Evolutionary conservation across 192 early-diverging fungal genomes (phyloP), one percentile per base, ranked within the genome.

Genomic region (Dispira parvispora): DNA sequence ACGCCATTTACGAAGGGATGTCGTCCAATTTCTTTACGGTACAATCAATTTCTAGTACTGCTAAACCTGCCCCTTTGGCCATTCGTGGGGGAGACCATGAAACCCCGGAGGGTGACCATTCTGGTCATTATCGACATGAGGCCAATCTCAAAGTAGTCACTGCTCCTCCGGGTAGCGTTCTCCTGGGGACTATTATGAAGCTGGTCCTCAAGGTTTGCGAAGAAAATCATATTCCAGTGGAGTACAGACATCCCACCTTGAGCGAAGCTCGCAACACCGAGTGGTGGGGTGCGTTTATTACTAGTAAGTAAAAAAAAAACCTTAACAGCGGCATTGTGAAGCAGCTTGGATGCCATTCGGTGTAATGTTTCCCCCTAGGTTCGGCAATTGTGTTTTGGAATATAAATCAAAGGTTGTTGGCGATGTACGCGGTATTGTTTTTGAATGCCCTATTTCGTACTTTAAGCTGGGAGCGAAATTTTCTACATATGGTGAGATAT

Each of bases 231-330:
- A 85, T 88, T 26, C 68, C 68, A 11, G 67, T 87, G 50, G 56
- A 63, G 38, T 82, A 68, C 64, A 44, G 61, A 21, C 85, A 80
- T 56, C 86, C 86, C 0, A 79, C 65, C 11, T 45, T 80, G 42
- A 55, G 66, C 45, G 73, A 80, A 44, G 69, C 68, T 20, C 23
- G 20, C 9, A 47, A 55, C 2, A 61, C 67, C 4, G 67, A 67
- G n/a, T 86, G 84, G 84, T 63, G 77, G 27, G 82, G 84, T 11
- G 80, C 83, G 11, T 88, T 86, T 67, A 63, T 88, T 43, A 71
- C 82, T 11, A 84, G 83, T 87, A 71, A 71, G 69, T 71, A 71
- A 71, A 67, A 69, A 38, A 4, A 6, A 38, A 38, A 38, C 32
- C 32, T 38, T 38, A 38, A 38, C 6, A 38, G 32, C 32, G 32